Percentiles rank a stretch among this genome's conserved stretches.
These are phyloP conservation scores for Bacterosira constricta DNA, from an alignment of 108 stramenopile genomes.

Conservation along the genomic window DNA sequence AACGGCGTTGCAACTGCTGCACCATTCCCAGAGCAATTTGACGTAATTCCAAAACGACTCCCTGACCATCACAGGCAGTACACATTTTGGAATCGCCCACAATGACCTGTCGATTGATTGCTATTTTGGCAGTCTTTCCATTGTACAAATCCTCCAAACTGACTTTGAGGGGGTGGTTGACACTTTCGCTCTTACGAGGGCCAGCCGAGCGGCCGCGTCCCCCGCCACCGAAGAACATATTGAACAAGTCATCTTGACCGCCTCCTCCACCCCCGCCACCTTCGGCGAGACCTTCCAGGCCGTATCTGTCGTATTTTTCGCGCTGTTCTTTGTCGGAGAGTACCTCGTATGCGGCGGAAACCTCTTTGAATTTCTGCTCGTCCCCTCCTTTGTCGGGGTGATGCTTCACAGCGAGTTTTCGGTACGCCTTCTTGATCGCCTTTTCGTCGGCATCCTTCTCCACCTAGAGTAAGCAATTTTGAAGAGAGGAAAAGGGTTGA, in stretches of 20 bases:
- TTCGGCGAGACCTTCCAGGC: constrained; percentile 84
- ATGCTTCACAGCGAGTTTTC: constrained; percentile 83
- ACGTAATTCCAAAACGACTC: constrained; percentile 90
- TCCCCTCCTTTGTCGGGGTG: constrained; percentile 94
- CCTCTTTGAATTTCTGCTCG: constrained; percentile 92
- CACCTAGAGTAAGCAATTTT: constrained; percentile 38
- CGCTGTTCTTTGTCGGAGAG: constrained; percentile 89
- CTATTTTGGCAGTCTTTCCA: constrained; percentile 96
- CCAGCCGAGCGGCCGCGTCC: constrained; percentile 63
- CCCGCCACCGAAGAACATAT: constrained; percentile 96
- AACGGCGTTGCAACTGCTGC: constrained; percentile 90
- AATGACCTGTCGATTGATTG: constrained; percentile 92
- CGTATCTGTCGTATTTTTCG: constrained; percentile 88
- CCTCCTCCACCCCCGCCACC: constrained; percentile 65
- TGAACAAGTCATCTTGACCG: constrained; percentile 86
- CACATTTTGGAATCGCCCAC: constrained; percentile 86
- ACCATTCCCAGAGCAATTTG: constrained; percentile 98
- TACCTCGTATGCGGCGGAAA: constrained; percentile 90
- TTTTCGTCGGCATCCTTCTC: constrained; percentile 73
- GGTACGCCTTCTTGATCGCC: constrained; percentile 91
- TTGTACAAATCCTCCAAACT: constrained; percentile 98
- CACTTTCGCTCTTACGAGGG: constrained; percentile 92
- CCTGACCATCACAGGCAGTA: constrained; percentile 87
- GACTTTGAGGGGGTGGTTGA: constrained; percentile 94
- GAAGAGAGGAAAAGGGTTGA: background rate